Conservation (phyloP, 1,139 yeast species). For the Saccharomyces hybrid region DNA sequence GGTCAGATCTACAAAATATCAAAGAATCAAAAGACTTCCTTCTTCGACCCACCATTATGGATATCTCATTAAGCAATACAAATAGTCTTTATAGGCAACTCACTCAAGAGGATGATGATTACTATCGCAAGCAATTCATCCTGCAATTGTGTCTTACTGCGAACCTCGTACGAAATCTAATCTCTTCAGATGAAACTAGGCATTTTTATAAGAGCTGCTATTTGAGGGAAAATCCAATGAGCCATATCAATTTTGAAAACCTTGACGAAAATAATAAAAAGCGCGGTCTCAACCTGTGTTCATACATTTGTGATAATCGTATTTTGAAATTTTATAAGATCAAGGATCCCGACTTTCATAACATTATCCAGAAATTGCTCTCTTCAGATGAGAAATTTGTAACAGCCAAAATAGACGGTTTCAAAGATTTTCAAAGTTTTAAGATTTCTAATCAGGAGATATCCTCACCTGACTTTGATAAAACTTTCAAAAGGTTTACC, state of each 20-base stretch:
- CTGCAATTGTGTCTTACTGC: slow-evolving; percentile 20
- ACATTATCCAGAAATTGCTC: slow-evolving; percentile 11
- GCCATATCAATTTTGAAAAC: slow-evolving; percentile 9
- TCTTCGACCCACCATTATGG: slow-evolving; percentile 21
- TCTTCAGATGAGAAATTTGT: slow-evolving; percentile 16
- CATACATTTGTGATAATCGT: slow-evolving; percentile 16
- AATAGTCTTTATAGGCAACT: slow-evolving; percentile 19
- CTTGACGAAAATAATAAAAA: slow-evolving; percentile 12
- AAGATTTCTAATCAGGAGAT: slow-evolving; percentile 5
- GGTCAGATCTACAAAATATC: slow-evolving; percentile 11
- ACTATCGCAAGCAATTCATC: slow-evolving; percentile 26
- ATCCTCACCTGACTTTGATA: slow-evolving; percentile 9
- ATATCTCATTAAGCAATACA: slow-evolving; percentile 17
- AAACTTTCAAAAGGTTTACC: slow-evolving; percentile 28
- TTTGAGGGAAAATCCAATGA: slow-evolving; percentile 17
- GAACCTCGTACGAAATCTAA: slow-evolving; percentile 16
- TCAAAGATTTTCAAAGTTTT: slow-evolving; percentile 21
- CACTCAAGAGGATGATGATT: slow-evolving; percentile 19
- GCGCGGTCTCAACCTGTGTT: slow-evolving; percentile 15
- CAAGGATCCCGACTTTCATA: slow-evolving; percentile 22
- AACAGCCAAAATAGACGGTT: slow-evolving; percentile 19
- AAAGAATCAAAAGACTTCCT: slow-evolving; percentile 6
- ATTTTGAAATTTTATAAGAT: slow-evolving; percentile 20
- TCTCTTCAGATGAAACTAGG: slow-evolving; percentile 17
- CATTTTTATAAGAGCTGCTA: slow-evolving; percentile 18